Conservation (phyloP, 805 yeast genomes). For the Zygoascus bituminiphila region DNA sequence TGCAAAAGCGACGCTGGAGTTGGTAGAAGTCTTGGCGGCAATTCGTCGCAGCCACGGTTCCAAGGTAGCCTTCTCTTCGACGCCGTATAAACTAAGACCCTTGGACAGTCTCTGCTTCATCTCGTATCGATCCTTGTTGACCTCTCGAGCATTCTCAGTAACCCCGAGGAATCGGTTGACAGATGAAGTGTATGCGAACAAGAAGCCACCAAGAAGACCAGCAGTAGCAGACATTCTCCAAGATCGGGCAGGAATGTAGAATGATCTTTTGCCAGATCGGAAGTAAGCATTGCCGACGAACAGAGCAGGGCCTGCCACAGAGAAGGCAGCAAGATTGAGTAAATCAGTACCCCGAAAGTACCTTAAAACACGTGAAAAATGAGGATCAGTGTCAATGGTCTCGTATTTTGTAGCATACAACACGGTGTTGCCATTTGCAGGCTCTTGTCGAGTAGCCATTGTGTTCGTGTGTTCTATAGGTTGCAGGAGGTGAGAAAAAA, state of each 20-base stretch:
- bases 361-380: slow-evolving; percentile 59
- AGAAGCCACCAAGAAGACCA: slow-evolving; percentile 66
- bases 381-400: slow-evolving; percentile 74
- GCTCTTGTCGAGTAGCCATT: slow-evolving; percentile 2
- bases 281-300: slow-evolving; percentile 2
- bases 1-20: slow-evolving; percentile 51
- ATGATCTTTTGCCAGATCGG: slow-evolving; percentile 3
- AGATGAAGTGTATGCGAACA: slow-evolving; percentile 58
- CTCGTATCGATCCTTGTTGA: slow-evolving; percentile 63
- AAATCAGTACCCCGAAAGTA: slow-evolving; percentile 67
- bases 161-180: slow-evolving; percentile 71
- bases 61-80: slow-evolving; percentile 41
- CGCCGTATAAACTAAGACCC: slow-evolving; percentile 60
- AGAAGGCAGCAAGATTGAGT: slow-evolving; percentile 39
- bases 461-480: not conserved
- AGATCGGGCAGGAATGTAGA: slow-evolving; percentile 45
- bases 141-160: slow-evolving; percentile 65
- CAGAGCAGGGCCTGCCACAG: slow-evolving; percentile 36
- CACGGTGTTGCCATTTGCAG: slow-evolving; percentile 12
- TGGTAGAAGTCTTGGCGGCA: slow-evolving; percentile 70
- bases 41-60: slow-evolving; percentile 64
- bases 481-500: not conserved
- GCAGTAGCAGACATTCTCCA: slow-evolving; percentile 54
- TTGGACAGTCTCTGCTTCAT: slow-evolving; percentile 55
- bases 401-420: slow-evolving; percentile 22